These are phyloP conservation scores for Boehmeria nivea DNA, from an alignment of 306 rosid species.

Conservation along the genomic window DNA sequence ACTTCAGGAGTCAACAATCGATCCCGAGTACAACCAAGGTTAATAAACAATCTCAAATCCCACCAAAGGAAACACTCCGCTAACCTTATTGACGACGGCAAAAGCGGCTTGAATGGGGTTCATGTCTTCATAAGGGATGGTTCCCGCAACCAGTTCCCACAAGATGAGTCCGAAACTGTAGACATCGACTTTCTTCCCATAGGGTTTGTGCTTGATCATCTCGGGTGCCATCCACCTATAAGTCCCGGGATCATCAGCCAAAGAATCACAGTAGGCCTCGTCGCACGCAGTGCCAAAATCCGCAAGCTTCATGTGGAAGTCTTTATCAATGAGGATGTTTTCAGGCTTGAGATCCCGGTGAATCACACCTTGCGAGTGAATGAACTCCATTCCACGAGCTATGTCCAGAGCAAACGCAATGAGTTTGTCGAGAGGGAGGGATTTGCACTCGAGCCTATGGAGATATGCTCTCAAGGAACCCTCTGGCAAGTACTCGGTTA, in stretches of 20 bases:
- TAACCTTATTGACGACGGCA: conserved; percentile 90
- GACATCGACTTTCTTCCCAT: conserved; percentile 82
- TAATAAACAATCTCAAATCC: too few species aligned
- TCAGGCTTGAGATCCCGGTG: conserved; percentile 97
- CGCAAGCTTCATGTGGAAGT: conserved; percentile 67
- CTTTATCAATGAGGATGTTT: conserved; percentile 62
- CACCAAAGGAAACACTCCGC: too few species aligned
- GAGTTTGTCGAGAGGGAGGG: conserved; percentile 50
- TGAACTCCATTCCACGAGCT: conserved; percentile 85
- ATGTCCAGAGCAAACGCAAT: conserved; percentile 69
- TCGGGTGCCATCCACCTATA: conserved; percentile 99
- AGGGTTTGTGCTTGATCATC: conserved; percentile 84
- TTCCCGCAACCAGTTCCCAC: conserved; percentile 91
- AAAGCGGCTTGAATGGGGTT: conserved; percentile 95
- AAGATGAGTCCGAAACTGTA: conserved; percentile 87
- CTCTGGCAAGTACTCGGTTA: conserved; percentile 73
- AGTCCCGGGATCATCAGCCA: conserved; percentile 91
- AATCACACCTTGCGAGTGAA: conserved; percentile 77
- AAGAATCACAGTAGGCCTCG: conserved; percentile 61
- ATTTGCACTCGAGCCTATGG: conserved; percentile 58
- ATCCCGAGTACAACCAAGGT: too few species aligned
- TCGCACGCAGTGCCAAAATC: conserved; percentile 96
- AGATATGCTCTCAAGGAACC: conserved; percentile 87
- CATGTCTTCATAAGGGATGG: conserved; percentile 84
- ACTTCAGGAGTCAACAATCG: too few species aligned